Evolutionary conservation across 495 filamentous ascomycete genomes (phyloP).

Genomic region (Penicillium robsamsonii): DNA sequence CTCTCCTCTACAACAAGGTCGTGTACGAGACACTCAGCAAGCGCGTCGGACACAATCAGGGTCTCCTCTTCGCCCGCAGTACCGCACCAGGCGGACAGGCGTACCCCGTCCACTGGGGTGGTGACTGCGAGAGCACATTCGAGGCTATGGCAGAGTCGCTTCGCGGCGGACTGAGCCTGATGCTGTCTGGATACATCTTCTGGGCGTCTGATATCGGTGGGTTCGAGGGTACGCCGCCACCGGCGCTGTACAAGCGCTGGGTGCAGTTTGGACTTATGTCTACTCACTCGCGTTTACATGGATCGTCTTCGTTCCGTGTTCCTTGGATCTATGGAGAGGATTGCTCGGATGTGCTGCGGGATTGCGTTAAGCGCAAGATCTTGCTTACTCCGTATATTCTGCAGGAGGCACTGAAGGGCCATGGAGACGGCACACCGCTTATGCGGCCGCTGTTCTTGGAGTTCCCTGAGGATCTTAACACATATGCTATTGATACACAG

Average conservation of each 20-base stretch:
- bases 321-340: conserved; percentile 70
- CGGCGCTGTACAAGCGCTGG: conserved; percentile 75
- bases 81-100: conserved; percentile 65
- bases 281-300: conserved; percentile 66
- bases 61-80: conserved; percentile 65
- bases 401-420: conserved; percentile 49
- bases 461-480: conserved; percentile 61
- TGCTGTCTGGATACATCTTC: conserved; percentile 65
- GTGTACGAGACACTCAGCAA: conserved; percentile 64
- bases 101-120: conserved; percentile 65
- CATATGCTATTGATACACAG: conserved; percentile 62
- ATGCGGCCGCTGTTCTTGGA: conserved; percentile 63
- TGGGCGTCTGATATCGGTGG: conserved; percentile 72
- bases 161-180: conserved; percentile 64
- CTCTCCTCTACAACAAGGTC: conserved; percentile 65
- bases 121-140: conserved; percentile 70
- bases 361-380: conserved; percentile 61
- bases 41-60: conserved; percentile 56
- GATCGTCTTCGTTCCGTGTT: conserved; percentile 64
- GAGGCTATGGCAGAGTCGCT: conserved; percentile 73
- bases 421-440: conserved; percentile 49
- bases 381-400: conserved; percentile 62
- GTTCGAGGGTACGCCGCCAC: conserved; percentile 65
- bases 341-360: conserved; percentile 54
- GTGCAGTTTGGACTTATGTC: conserved; percentile 69